Percentiles rank a stretch among this genome's conserved stretches.
These are phyloP conservation scores for Rubroshorea leprosula DNA, from an alignment of 345 rosid species.

Conservation along the genomic window DNA sequence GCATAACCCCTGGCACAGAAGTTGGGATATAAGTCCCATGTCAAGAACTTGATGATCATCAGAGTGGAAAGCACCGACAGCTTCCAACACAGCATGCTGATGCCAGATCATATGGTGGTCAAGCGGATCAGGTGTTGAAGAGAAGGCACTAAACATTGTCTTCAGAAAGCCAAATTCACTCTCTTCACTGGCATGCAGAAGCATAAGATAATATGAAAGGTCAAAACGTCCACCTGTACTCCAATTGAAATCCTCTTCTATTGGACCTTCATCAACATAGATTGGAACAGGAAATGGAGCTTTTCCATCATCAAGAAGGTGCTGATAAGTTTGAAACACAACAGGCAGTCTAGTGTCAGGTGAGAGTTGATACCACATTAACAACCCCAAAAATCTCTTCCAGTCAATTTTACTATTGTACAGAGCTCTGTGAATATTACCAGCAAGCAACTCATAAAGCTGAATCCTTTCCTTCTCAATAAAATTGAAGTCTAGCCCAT, in stretches of 20 bases:
- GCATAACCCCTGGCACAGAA: slow-evolving; percentile 67
- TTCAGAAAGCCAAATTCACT: slow-evolving; percentile 49
- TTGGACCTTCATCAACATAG: slow-evolving; percentile 84
- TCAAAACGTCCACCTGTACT: slow-evolving; percentile 52
- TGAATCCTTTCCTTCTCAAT: slow-evolving; percentile 73
- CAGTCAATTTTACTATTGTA: slow-evolving; percentile 65
- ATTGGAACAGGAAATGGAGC: slow-evolving; percentile 84
- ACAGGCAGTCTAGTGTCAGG: slow-evolving; percentile 59
- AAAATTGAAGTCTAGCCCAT: slow-evolving; percentile 87
- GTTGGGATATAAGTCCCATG: slow-evolving; percentile 88
- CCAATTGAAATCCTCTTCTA: slow-evolving; percentile 33
- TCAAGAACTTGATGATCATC: slow-evolving; percentile 86
- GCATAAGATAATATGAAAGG: slow-evolving; percentile 91
- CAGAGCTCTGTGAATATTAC: slow-evolving; percentile 67
- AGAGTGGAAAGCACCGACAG: slow-evolving; percentile 69
- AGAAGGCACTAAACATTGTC: slow-evolving; percentile 82
- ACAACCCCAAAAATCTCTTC: slow-evolving; percentile 90
- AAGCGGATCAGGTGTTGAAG: slow-evolving; percentile 90
- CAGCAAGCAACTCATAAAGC: slow-evolving; percentile 89
- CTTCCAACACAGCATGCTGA: slow-evolving; percentile 72
- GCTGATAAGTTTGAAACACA: slow-evolving; percentile 67
- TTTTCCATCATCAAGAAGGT: slow-evolving; percentile 52
- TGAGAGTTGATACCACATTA: slow-evolving; percentile 89
- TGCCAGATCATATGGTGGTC: slow-evolving; percentile 99
- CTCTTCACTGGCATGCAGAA: slow-evolving; percentile 73